Conservation (phyloP, 352 stramenopile genomes). For the Globisporangium iwayamae region DNA sequence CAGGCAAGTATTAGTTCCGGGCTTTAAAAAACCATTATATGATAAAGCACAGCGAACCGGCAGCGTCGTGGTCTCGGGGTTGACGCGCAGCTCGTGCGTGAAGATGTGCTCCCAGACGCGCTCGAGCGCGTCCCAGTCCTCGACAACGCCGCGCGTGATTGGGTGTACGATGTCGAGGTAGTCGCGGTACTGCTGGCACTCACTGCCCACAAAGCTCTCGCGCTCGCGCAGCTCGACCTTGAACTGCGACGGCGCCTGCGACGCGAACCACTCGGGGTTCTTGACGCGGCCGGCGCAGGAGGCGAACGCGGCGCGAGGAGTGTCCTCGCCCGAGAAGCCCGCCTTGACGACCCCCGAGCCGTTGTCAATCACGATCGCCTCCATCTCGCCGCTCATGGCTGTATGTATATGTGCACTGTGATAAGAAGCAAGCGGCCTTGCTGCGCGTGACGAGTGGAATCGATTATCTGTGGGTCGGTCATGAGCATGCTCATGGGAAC, state of each 20-base stretch:
- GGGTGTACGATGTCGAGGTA: conserved; percentile 68
- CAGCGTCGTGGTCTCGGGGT: conserved; percentile 66
- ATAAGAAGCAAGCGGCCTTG: not conserved
- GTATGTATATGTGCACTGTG: not conserved
- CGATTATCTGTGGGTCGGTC: not conserved
- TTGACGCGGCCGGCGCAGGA: conserved; percentile 65
- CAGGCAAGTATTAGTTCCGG: too few relatives aligned
- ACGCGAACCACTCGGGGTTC: conserved; percentile 79
- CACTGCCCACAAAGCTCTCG: conserved; percentile 61
- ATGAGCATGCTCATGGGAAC: not conserved
- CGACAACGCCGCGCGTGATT: conserved; percentile 71
- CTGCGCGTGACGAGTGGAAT: not conserved
- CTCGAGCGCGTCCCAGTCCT: conserved; percentile 86
- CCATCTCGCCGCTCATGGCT: conserved; percentile 28
- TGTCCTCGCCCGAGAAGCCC: conserved; percentile 84
- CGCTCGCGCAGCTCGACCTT: conserved; percentile 69
- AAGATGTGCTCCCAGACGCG: conserved; percentile 86
- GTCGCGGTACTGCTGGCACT: conserved; percentile 68
- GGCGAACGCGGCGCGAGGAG: conserved; percentile 67
- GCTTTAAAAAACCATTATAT: not conserved
- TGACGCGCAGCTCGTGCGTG: conserved; percentile 66
- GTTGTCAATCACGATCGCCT: conserved; percentile 86
- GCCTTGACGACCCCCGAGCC: conserved; percentile 80
- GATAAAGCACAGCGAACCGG: conserved; percentile 18
- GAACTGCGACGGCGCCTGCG: conserved; percentile 41